A percentile compares a stretch with the other conserved stretches of the same genome.
phyloP scores from a whole-genome alignment of 2,329 filamentous ascomycete genomes.

The Trichoderma sp. region DNA sequence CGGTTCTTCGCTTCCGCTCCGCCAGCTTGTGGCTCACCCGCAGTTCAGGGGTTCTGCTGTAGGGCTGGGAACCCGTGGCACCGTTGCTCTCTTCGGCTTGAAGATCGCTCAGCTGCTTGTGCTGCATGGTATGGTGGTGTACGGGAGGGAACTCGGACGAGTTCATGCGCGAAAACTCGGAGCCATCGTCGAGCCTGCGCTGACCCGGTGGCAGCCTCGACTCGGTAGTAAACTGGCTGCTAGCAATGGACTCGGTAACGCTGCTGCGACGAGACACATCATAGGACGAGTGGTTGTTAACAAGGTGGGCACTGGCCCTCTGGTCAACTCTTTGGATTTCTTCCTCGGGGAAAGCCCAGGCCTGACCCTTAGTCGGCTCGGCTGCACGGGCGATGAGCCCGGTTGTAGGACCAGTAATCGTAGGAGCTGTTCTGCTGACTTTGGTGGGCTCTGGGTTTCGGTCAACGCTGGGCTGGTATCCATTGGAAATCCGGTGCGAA shows the following conservation, averaged over 20 bases:
- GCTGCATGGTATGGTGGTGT: slow-evolving; percentile 75
- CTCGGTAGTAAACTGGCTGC: slow-evolving; percentile 75
- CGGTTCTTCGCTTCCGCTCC: slow-evolving; percentile 77
- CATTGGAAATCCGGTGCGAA: slow-evolving; percentile 61
- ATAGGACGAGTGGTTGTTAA: slow-evolving; percentile 38
- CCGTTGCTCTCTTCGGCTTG: slow-evolving; percentile 56
- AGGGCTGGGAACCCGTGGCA: slow-evolving; percentile 63
- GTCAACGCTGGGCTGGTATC: slow-evolving; percentile 60
- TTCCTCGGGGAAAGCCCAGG: slow-evolving; percentile 80
- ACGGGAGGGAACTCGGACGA: slow-evolving; percentile 57
- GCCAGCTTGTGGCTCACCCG: slow-evolving; percentile 83
- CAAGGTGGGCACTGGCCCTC: slow-evolving; percentile 37
- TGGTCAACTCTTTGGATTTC: slow-evolving; percentile 53
- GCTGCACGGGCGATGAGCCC: slow-evolving; percentile 67
- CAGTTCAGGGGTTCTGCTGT: slow-evolving; percentile 78
- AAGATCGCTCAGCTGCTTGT: slow-evolving; percentile 67
- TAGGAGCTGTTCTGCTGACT: slow-evolving; percentile 65
- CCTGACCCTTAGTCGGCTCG: slow-evolving; percentile 77
- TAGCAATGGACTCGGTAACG: slow-evolving; percentile 73
- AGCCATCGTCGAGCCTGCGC: slow-evolving; percentile 65
- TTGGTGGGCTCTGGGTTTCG: slow-evolving; percentile 54
- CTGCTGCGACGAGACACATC: slow-evolving; percentile 71
- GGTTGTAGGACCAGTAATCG: slow-evolving; percentile 69
- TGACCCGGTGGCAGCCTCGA: slow-evolving; percentile 71
- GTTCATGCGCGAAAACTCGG: slow-evolving; percentile 49